Evolutionary conservation across 371 early-diverging fungal species (phyloP), one percentile per base, ranked within the genome.

Genomic region (Batrachochytrium dendrobatidis): DNA sequence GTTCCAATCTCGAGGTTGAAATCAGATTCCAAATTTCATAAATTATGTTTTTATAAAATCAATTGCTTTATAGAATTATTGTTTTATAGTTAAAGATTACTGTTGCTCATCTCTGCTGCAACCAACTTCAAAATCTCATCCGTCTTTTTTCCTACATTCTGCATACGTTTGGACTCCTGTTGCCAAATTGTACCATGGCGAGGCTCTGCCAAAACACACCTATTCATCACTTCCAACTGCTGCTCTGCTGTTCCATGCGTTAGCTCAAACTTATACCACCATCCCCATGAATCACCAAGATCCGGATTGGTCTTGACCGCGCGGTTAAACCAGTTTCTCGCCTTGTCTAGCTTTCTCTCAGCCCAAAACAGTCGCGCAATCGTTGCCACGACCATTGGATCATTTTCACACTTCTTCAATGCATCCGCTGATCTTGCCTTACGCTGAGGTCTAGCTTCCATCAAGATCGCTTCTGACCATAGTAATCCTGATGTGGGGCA

Each of bases 261-360:
- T 45, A 72, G 54, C 72, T 97, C 97, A 74, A 96, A 95, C 56
- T 86, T 85, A 59, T 86, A 85, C 83, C 87, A 91, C 91, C 92
- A 96, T 8, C 92, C 95, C 91, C 92, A 97, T 0, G 89, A 81
- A 68, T 97, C 98, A 3, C 97, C 98, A 12, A 83, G 75, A 66
- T 95, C 92, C 5, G 89, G 79, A 62, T 95, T 89, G 3, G 84
- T 86, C 55, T 84, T 85, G 22, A 84, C 77, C 0, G 97, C 91
- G 31, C 90, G 78, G 58, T 75, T 75, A 68, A 95, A 95, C 96
- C 95, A 95, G 30, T 77, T 81, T 25, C 96, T 70, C 3, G 97
- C 96, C 75, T 93, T 95, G 50, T 93, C 97, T 15, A 88, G 69
- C 61, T 92, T 93, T 25, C 94, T 80, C 67, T 97, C 96, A 0